phyloP scores from a whole-genome alignment of 805 yeast genomes.

The Teunomyces panamensis region DNA sequence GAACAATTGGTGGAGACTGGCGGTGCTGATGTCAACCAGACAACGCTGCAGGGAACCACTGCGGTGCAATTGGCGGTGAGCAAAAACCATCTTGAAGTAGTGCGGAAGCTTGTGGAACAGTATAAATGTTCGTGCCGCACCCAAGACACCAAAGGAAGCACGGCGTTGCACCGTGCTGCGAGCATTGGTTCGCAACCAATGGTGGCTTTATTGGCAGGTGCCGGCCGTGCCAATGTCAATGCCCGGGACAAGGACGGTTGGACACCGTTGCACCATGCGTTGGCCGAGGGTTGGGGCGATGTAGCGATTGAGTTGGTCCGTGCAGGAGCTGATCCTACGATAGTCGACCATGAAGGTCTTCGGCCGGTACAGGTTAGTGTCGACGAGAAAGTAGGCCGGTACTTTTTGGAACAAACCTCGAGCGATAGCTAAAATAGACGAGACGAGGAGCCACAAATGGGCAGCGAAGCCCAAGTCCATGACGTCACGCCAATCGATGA shows the following conservation, averaged over 20 bases:
- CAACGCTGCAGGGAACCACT: constrained; percentile 64
- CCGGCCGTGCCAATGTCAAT: constrained; percentile 62
- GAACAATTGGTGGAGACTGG: constrained; percentile 44
- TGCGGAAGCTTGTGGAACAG: constrained; percentile 47
- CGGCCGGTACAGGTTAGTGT: constrained; percentile 36
- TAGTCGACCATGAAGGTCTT: constrained; percentile 50
- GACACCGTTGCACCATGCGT: constrained; percentile 87
- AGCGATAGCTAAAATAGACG: background rate
- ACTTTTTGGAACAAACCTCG: constrained; percentile 5
- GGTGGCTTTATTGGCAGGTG: constrained; percentile 49
- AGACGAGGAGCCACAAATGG: background rate
- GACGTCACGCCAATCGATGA: background rate
- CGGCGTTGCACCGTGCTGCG: constrained; percentile 81
- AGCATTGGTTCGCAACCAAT: constrained; percentile 65
- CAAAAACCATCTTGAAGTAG: constrained; percentile 57
- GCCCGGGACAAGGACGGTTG: constrained; percentile 70
- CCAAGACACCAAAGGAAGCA: constrained; percentile 64
- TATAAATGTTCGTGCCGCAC: constrained; percentile 59
- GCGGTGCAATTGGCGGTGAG: constrained; percentile 74
- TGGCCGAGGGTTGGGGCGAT: constrained; percentile 87
- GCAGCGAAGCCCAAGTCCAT: background rate
- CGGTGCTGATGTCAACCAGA: constrained; percentile 57
- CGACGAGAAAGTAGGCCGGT: constrained; percentile 29
- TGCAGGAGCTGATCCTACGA: constrained; percentile 62
- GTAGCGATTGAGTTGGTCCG: constrained; percentile 60